Evolutionary conservation across 1,284 basidiomycete species (phyloP).

Genomic region (Blastosporella zonata): DNA sequence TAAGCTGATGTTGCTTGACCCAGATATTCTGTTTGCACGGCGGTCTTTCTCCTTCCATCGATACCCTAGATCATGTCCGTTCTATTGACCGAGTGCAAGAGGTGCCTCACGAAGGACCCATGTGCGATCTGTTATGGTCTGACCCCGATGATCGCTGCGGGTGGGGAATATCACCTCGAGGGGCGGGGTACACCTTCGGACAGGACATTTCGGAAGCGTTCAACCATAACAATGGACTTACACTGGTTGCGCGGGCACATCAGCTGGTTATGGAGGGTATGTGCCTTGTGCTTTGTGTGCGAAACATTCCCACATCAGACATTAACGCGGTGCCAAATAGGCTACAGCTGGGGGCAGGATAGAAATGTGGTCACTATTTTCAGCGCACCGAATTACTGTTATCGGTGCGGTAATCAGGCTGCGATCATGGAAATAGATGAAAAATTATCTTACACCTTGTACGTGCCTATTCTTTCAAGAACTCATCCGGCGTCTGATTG

Average conservation of each 20-base stretch:
- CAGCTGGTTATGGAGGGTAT: slow-evolving; percentile 97
- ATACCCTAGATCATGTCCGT: slow-evolving; percentile 98
- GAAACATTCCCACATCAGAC: not conserved
- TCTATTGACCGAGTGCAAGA: slow-evolving; percentile 99
- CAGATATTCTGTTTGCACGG: slow-evolving; percentile 99
- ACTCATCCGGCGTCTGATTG: slow-evolving; percentile 5
- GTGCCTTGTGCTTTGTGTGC: slow-evolving; percentile 23
- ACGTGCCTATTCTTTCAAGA: slow-evolving; percentile 30
- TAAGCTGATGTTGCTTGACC: slow-evolving; percentile 19
- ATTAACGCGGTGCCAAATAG: slow-evolving; percentile 32
- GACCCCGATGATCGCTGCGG: slow-evolving; percentile 99
- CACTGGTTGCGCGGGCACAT: slow-evolving; percentile 93
- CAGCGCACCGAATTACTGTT: slow-evolving; percentile 99
- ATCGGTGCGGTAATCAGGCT: slow-evolving; percentile 98
- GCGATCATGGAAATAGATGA: slow-evolving; percentile 99
- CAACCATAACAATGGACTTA: slow-evolving; percentile 99
- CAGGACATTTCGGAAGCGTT: slow-evolving; percentile 98
- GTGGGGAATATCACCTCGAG: slow-evolving; percentile 99
- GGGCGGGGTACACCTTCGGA: slow-evolving; percentile 98
- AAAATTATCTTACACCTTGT: slow-evolving; percentile 95
- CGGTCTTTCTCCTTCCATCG: slow-evolving; percentile 97
- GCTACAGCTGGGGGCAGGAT: slow-evolving; percentile 97
- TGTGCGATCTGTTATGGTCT: slow-evolving; percentile 99
- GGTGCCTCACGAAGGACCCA: slow-evolving; percentile 98
- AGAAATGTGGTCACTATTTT: slow-evolving; percentile 99